A percentile compares a stretch with the other conserved stretches of the same genome.
These are phyloP conservation scores for Myriosclerotinia curreyana DNA, from an alignment of 2,329 filamentous ascomycete species.

Conservation along the genomic window DNA sequence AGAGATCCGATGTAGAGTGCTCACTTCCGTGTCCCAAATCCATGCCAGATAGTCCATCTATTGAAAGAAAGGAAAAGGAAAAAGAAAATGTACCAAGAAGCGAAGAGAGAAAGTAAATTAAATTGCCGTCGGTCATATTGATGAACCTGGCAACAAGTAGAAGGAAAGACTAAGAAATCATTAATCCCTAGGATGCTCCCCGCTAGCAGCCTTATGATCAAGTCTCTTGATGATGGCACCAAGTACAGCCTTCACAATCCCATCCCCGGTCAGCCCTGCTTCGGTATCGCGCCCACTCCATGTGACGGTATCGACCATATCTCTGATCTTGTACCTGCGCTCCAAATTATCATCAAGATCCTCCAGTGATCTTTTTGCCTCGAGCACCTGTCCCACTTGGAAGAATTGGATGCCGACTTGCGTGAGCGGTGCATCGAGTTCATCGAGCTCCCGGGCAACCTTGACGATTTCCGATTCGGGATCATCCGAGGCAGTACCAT, in stretches of 20 bases:
- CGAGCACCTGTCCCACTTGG: conserved; percentile 75
- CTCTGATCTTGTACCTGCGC: conserved; percentile 58
- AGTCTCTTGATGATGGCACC: conserved; percentile 69
- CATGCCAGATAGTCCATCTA: not conserved
- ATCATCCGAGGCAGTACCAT: conserved; percentile 79
- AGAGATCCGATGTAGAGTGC: not conserved
- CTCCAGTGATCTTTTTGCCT: conserved; percentile 62
- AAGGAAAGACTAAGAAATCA: not conserved
- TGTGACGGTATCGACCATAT: conserved; percentile 90
- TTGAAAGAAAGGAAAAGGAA: not conserved
- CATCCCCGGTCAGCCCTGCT: conserved; percentile 58
- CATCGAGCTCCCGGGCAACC: conserved; percentile 68
- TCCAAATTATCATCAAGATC: conserved; percentile 72
- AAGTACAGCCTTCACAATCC: conserved; percentile 77
- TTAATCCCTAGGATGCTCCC: conserved; percentile 22
- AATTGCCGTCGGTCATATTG: not conserved
- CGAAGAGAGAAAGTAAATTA: not conserved
- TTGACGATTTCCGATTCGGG: conserved; percentile 66
- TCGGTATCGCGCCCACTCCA: conserved; percentile 52
- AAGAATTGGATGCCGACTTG: conserved; percentile 96
- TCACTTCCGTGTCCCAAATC: not conserved
- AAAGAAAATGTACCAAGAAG: not conserved
- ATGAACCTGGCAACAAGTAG: too few relatives aligned
- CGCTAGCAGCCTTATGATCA: conserved; percentile 48
- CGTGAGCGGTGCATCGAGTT: conserved; percentile 65